Evolutionary conservation across 345 rosid species (phyloP).

Genomic region (Rubroshorea leprosula): DNA sequence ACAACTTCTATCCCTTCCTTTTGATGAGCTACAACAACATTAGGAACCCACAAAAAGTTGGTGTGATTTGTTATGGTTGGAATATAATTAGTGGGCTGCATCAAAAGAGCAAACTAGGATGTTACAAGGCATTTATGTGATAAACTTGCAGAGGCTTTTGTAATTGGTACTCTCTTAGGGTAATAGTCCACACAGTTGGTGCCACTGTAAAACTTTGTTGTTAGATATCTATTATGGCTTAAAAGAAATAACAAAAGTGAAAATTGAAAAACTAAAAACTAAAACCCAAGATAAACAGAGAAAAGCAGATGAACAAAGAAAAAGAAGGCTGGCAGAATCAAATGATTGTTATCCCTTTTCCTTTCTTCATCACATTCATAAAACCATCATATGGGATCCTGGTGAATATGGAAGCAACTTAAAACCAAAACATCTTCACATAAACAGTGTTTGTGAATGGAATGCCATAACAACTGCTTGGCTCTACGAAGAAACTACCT

Average conservation of each 20-base stretch:
- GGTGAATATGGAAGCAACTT: neutral
- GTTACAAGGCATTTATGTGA: slow-evolving; percentile 1
- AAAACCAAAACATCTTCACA: slow-evolving; percentile 1
- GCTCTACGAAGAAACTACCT: slow-evolving; percentile 40
- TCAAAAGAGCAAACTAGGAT: slow-evolving; percentile 18
- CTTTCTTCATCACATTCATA: neutral
- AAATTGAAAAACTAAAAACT: neutral
- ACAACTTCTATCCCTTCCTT: slow-evolving; percentile 97
- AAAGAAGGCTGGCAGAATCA: no score
- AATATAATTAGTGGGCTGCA: slow-evolving; percentile 63
- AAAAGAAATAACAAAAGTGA: neutral
- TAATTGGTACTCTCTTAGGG: neutral
- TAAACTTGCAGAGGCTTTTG: neutral
- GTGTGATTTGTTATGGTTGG: slow-evolving; percentile 96
- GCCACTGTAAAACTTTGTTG: neutral
- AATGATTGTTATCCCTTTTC: neutral
- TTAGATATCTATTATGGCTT: neutral
- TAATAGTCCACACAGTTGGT: neutral
- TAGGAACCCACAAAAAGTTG: slow-evolving; percentile 97
- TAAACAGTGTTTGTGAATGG: neutral
- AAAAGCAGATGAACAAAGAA: neutral
- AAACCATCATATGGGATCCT: neutral
- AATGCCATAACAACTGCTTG: slow-evolving; percentile 5
- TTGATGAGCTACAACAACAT: slow-evolving; percentile 94
- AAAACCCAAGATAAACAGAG: neutral